Conservation (phyloP, 1,139 yeast genomes). For the Yamadazyma sp. region DNA sequence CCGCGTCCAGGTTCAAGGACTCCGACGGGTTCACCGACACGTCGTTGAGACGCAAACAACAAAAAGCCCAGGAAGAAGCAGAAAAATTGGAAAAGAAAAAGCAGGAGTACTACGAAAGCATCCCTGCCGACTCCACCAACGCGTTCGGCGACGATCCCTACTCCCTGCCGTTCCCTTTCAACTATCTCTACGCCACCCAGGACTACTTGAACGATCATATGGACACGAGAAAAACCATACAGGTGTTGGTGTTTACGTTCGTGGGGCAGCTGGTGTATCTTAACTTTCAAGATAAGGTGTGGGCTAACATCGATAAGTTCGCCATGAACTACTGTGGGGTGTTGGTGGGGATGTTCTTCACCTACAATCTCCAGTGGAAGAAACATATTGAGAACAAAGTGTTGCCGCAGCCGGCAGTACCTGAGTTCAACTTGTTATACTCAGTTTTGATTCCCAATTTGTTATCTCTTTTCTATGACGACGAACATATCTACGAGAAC, state of each 20-base stretch:
- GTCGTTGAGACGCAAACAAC: constrained; percentile 3
- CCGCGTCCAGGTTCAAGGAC: constrained; percentile 23
- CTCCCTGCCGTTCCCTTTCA: constrained; percentile 26
- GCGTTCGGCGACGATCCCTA: constrained; percentile 20
- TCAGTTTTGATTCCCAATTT: constrained; percentile 36
- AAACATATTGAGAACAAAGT: constrained; percentile 16
- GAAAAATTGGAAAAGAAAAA: constrained; percentile 10
- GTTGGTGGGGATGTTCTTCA: constrained; percentile 28
- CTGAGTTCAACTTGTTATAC: constrained; percentile 42
- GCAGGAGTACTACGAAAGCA: constrained; percentile 5
- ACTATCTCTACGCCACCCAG: constrained; percentile 32
- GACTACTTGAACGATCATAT: constrained; percentile 41
- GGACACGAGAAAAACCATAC: constrained; percentile 32
- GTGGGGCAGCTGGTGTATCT: constrained; percentile 32
- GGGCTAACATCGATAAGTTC: constrained; percentile 24
- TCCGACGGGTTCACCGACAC: constrained; percentile 13
- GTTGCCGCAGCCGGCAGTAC: constrained; percentile 24
- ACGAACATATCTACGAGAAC: constrained; percentile 20
- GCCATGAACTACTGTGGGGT: constrained; percentile 40
- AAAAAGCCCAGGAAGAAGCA: constrained; percentile 3
- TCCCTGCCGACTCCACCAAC: constrained; percentile 6
- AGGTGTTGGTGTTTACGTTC: constrained; percentile 32
- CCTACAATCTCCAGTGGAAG: constrained; percentile 23
- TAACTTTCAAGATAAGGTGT: constrained; percentile 18
- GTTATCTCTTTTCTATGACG: constrained; percentile 17